Conservation (phyloP, 192 early-diverging fungal genomes). For the Paraglomus brasilianum region DNA sequence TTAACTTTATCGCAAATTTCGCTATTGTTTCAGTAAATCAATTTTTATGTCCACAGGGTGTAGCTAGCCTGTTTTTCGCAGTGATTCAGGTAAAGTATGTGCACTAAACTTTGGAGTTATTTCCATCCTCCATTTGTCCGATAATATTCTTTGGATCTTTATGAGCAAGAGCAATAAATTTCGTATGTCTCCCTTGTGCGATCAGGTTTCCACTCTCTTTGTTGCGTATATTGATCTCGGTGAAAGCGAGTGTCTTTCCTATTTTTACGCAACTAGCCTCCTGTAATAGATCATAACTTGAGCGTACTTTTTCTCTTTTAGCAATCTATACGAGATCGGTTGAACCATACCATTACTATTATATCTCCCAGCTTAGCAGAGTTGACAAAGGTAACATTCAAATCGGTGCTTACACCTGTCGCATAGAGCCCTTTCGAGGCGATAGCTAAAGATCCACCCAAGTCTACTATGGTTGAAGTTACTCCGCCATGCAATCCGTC, state of each 20-base stretch:
- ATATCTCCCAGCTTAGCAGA: constrained; percentile 47
- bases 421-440: constrained; percentile 48
- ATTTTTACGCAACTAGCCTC: constrained; percentile 51
- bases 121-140: not conserved
- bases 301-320: not conserved
- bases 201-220: constrained; percentile 44
- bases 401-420: constrained; percentile 57
- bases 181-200: constrained; percentile 54
- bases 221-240: constrained; percentile 42
- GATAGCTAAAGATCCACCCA: constrained; percentile 57
- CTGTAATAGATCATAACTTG: constrained; percentile 25
- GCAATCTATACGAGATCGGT: no score
- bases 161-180: constrained; percentile 49
- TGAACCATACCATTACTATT: constrained; percentile 41
- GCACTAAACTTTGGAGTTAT: no score
- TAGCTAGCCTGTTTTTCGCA: no score
- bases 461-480: constrained; percentile 50
- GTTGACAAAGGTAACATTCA: constrained; percentile 55
- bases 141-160: constrained; percentile 9
- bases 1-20: no score
- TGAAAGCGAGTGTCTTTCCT: constrained; percentile 56
- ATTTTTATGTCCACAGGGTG: no score
- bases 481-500: constrained; percentile 52
- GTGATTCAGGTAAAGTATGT: no score
- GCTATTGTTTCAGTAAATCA: no score